Conservation (phyloP, 768 basidiomycete species). For the Botryobasidium botryosum region DNA sequence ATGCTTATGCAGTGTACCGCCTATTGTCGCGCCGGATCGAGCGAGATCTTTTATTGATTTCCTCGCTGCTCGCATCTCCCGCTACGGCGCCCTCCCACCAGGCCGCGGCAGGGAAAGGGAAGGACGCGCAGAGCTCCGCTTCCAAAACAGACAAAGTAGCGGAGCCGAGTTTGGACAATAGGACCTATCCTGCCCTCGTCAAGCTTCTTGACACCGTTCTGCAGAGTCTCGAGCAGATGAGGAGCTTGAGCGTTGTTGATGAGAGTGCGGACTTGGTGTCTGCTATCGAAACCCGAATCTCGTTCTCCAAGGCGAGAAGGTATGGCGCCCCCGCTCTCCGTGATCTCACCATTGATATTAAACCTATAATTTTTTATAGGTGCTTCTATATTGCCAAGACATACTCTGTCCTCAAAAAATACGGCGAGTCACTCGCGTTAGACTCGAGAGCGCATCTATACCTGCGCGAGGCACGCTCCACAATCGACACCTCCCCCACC, state of each 20-base stretch:
- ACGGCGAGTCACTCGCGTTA: constrained; percentile 54
- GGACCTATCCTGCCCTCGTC: constrained; percentile 73
- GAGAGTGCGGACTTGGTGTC: constrained; percentile 70
- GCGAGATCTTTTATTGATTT: constrained; percentile 69
- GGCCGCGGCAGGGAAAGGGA: constrained; percentile 11
- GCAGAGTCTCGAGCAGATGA: constrained; percentile 73
- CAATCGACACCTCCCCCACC: constrained; percentile 34
- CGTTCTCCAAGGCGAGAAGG: constrained; percentile 62
- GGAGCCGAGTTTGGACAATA: constrained; percentile 47
- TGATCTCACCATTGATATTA: background rate
- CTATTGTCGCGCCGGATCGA: constrained; percentile 76
- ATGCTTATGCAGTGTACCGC: constrained; percentile 76
- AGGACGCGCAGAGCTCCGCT: constrained; percentile 12
- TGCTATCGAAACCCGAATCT: constrained; percentile 58
- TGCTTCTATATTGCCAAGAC: constrained; percentile 62
- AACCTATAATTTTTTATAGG: constrained; percentile 22
- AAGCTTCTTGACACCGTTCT: constrained; percentile 70
- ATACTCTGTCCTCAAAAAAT: constrained; percentile 50
- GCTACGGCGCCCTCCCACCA: constrained; percentile 20
- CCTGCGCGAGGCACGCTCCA: constrained; percentile 50
- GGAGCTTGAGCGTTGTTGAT: constrained; percentile 67
- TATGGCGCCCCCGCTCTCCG: constrained; percentile 18
- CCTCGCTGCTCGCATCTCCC: constrained; percentile 30
- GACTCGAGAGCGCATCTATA: constrained; percentile 55
- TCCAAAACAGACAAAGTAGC: no score